These are phyloP conservation scores for Hymenotorrendiella dingleyae DNA, from an alignment of 2,329 filamentous ascomycete species.

Conservation along the genomic window DNA sequence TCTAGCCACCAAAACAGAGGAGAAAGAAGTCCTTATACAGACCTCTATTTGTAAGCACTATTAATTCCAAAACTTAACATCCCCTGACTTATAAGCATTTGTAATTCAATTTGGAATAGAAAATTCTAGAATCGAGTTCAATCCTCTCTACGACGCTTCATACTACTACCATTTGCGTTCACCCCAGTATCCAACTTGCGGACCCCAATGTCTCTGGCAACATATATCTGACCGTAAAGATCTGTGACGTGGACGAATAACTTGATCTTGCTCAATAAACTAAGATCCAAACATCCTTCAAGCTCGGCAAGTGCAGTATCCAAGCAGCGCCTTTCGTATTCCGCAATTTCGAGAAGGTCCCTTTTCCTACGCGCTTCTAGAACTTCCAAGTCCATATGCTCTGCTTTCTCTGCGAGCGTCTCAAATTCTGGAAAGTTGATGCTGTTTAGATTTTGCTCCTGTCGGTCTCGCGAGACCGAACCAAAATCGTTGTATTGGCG, in stretches of 20 bases:
- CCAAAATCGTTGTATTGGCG: conserved; percentile 4
- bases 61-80: no score
- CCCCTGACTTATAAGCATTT: no score
- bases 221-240: conserved; percentile 12
- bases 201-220: conserved; percentile 6
- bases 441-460: conserved; percentile 4
- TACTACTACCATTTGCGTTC: no score
- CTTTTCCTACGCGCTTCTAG: neutral
- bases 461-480: conserved; percentile 1
- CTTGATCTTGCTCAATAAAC: neutral
- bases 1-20: no score
- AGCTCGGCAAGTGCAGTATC: neutral
- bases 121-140: no score
- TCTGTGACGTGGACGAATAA: conserved; percentile 10
- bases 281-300: neutral
- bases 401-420: neutral
- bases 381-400: neutral
- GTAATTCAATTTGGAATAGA: no score
- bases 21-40: no score
- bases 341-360: neutral
- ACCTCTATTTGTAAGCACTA: no score
- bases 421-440: conserved; percentile 3
- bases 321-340: conserved; percentile 2
- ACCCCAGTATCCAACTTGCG: no score
- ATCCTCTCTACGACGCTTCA: no score